phyloP scores from a whole-genome alignment of 306 rosid species.

The Cicer arietinum region DNA sequence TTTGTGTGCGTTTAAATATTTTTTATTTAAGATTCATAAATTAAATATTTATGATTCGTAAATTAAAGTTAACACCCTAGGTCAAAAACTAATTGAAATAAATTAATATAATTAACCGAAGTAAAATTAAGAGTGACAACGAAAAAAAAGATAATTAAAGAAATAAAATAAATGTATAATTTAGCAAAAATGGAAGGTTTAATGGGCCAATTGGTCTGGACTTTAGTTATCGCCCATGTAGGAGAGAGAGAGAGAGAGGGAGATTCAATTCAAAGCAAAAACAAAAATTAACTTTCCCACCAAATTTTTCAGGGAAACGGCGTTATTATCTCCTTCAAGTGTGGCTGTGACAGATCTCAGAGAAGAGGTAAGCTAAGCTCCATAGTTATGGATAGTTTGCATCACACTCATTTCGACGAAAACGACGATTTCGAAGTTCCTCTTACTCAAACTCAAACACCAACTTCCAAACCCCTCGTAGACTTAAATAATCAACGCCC shows the following conservation, averaged over 20 bases:
- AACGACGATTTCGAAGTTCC: slow-evolving; percentile 66
- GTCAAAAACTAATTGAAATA: too few relatives aligned
- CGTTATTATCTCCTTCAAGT: neutral
- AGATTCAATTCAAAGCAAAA: slow-evolving; percentile 28
- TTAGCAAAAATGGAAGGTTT: neutral
- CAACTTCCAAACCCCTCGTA: slow-evolving; percentile 38
- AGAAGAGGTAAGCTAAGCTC: slow-evolving; percentile 30
- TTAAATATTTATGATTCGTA: too few relatives aligned
- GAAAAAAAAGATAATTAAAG: too few relatives aligned
- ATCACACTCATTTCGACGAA: slow-evolving; percentile 26
- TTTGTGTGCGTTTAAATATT: too few relatives aligned
- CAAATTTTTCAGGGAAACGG: neutral
- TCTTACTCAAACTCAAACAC: slow-evolving; percentile 66
- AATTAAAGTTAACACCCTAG: too few relatives aligned
- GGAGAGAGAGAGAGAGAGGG: neutral
- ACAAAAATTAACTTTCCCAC: slow-evolving; percentile 32
- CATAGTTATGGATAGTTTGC: slow-evolving; percentile 1
- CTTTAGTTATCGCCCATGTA: neutral
- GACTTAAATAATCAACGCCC: slow-evolving; percentile 41
- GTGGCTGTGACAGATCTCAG: neutral
- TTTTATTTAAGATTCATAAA: too few relatives aligned
- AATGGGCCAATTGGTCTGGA: slow-evolving; percentile 7
- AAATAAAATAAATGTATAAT: too few relatives aligned
- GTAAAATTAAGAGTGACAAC: too few relatives aligned
- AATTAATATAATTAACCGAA: too few relatives aligned